Base-by-base conservation (phyloP, 2,329 filamentous ascomycete species). In the Stachybotrys elegans region DNA sequence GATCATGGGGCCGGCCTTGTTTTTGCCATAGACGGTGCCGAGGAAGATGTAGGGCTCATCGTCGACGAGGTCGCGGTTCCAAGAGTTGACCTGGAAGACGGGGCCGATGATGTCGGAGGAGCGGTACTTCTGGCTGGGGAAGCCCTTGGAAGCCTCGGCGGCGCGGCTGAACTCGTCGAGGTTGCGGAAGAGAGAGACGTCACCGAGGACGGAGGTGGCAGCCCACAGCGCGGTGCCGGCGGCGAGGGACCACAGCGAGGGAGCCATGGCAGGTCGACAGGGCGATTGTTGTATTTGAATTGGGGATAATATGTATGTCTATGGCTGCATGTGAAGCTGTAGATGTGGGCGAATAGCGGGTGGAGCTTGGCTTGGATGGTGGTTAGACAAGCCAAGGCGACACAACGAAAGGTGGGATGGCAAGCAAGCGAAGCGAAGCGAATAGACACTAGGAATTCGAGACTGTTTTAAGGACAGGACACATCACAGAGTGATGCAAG, bases 81-180 rank as follows among this genome's bases (percentile, higher is more conserved):
- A 63, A 1, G 49, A 42, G 43, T 64, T 62, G 45, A 67, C 52
- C 40, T 65, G 60, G 38, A 67, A 53, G 7, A 63, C 45, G 4
- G 66, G 64, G 2, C 60, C 63, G 19, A 61, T 43, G 19, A 67
- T 55, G 11, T 57, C 46, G 13, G 59, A 59, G 1, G 63, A 64
- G 23, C 49, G 48, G 44, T 64, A 68, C 0, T 49, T 55, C 46
- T 68, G 64, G 39, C 51, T 57, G 22, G 63, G 62, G 32, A 58
- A 48, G 17, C 55, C 54, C 12, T 53, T 50, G 22, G 56, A 56
- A 6, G 47, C 45, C 12, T 59, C 57, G 21, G 44, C 49, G 42
- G 56, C 46, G 7, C 43, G 41, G 3, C 57, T 57, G 43, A 61
- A 66, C 9, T 55, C 55, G 6, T 57, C 49, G 12, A 51, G 42